A percentile compares a stretch with the other conserved stretches of the same genome.
Conservation (phyloP, 2,329 filamentous ascomycete species). For the Coniochaeta prunicola region DNA sequence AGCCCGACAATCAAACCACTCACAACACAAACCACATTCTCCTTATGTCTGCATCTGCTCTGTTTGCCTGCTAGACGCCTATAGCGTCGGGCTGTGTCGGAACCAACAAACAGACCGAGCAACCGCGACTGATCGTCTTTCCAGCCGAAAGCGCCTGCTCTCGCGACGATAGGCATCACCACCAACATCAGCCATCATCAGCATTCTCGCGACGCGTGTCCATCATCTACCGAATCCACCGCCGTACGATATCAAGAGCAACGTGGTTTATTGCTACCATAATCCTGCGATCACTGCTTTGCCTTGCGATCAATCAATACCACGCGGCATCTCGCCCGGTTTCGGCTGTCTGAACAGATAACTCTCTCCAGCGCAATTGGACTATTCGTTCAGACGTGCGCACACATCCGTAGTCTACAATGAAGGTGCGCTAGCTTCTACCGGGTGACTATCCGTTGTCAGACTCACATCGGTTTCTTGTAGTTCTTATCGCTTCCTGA, state of each 20-base stretch:
- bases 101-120: conserved; percentile 1
- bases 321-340: background rate
- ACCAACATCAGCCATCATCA: background rate
- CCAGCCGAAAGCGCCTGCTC: background rate
- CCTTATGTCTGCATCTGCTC: background rate
- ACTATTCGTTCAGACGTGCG: background rate
- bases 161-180: background rate
- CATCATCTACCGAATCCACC: background rate
- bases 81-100: conserved; percentile 1
- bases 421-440: conserved; percentile 18
- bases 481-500: conserved; percentile 89
- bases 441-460: background rate
- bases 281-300: background rate
- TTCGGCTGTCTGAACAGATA: background rate
- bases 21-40: background rate
- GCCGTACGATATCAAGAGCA: background rate
- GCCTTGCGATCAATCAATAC: background rate
- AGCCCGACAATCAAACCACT: background rate
- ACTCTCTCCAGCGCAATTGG: background rate
- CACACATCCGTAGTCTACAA: conserved; percentile 9
- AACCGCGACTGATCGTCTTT: background rate
- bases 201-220: background rate
- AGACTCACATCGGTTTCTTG: background rate
- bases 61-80: conserved; percentile 3
- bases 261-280: background rate